These are phyloP conservation scores for Debaryomycetaceae sp. DNA, from an alignment of 1,139 yeast genomes.

Conservation along the genomic window DNA sequence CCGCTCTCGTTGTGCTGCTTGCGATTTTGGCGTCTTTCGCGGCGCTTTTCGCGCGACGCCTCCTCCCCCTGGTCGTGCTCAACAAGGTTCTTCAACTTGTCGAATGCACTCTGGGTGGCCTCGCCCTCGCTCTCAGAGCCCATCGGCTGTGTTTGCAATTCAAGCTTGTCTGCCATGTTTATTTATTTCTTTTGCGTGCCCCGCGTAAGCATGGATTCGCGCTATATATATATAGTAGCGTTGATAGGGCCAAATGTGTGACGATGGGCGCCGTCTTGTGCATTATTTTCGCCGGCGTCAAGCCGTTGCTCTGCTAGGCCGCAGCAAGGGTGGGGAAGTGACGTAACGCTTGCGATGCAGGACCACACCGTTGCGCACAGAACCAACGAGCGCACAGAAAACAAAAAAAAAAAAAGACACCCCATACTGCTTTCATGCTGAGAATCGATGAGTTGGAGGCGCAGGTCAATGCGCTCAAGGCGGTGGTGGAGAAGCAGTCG, in stretches of 20 bases:
- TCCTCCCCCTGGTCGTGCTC: constrained; percentile 1
- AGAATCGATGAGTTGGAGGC: constrained; percentile 31
- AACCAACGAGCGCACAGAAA: no score
- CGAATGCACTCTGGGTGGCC: constrained; percentile 1
- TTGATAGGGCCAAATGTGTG: no score
- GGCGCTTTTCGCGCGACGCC: neutral
- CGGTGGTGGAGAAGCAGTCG: constrained; percentile 46
- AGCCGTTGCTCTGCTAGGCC: no score
- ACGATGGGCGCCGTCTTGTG: no score
- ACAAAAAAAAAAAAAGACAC: no score
- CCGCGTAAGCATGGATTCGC: no score
- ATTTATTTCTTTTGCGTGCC: neutral
- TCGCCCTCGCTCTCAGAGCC: neutral
- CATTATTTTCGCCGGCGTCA: no score
- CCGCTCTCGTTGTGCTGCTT: constrained; percentile 9
- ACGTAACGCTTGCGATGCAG: no score
- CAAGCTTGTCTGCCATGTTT: constrained; percentile 4
- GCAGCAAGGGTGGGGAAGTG: no score
- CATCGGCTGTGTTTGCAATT: constrained; percentile 7
- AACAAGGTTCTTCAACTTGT: constrained; percentile 4
- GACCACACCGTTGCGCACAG: no score
- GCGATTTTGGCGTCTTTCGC: constrained; percentile 3
- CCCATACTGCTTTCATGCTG: no score
- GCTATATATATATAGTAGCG: no score
- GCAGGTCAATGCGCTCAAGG: constrained; percentile 44